A percentile compares a stretch with the other conserved stretches of the same genome.
phyloP scores from a whole-genome alignment of 306 rosid species.

The Malus orientalis region DNA sequence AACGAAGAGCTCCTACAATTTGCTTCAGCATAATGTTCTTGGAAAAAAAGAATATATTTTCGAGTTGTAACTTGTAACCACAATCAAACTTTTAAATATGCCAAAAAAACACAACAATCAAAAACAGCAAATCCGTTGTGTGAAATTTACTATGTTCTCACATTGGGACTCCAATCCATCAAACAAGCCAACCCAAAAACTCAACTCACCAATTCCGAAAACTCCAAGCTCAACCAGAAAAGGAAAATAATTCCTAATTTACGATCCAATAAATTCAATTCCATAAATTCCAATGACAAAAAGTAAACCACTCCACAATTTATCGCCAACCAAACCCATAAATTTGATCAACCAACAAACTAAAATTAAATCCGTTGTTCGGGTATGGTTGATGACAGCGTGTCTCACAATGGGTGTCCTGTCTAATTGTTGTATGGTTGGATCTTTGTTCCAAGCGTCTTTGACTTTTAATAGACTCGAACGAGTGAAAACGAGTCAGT shows the following conservation, averaged over 20 bases:
- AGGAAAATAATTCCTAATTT: slow-evolving; percentile 1
- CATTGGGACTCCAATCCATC: slow-evolving; percentile 22
- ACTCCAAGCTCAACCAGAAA: neutral
- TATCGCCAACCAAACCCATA: slow-evolving; percentile 8
- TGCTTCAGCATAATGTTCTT: no score
- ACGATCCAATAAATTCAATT: neutral
- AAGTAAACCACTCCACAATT: neutral
- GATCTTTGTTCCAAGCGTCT: no score
- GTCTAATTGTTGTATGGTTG: no score
- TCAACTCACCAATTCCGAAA: slow-evolving; percentile 2
- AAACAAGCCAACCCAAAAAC: neutral
- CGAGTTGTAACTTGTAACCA: no score
- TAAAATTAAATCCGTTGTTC: neutral
- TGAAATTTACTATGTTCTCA: neutral
- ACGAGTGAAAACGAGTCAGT: no score
- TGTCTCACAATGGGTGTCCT: no score
- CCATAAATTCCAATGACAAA: neutral
- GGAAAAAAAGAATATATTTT: no score
- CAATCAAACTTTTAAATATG: no score
- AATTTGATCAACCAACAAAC: neutral
- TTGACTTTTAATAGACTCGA: no score
- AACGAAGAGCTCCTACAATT: neutral
- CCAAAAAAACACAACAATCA: no score
- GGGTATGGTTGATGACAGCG: no score
- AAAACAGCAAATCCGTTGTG: neutral